Conservation (phyloP, 495 filamentous ascomycete genomes). For the Tirmania nivea region DNA sequence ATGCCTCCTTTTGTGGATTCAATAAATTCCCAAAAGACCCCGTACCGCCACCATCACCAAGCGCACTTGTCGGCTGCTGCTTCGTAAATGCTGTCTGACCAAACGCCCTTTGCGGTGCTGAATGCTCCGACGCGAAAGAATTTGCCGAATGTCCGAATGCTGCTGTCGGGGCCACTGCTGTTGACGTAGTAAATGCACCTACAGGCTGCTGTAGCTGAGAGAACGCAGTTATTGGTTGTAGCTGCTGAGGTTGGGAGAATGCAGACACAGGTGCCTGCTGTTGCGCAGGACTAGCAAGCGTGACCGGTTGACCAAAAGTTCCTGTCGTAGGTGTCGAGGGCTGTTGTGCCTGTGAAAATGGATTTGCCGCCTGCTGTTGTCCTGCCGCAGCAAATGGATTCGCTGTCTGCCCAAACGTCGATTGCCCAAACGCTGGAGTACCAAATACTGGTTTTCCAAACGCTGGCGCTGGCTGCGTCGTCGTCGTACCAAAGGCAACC, state of each 20-base stretch:
- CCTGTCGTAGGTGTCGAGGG: background rate
- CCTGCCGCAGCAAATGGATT: constrained; percentile 1
- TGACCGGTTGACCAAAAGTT: constrained; percentile 1
- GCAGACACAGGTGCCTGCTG: background rate
- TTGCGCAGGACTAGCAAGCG: background rate
- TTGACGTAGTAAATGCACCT: constrained; percentile 1
- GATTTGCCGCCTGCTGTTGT: constrained; percentile 1
- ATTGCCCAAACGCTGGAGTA: constrained; percentile 9
- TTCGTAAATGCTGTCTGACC: background rate
- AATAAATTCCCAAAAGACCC: background rate
- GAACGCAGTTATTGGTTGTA: constrained; percentile 1
- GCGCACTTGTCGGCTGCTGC: background rate
- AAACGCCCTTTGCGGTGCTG: background rate
- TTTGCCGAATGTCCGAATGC: background rate
- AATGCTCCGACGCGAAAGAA: background rate
- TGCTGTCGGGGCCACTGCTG: constrained; percentile 1
- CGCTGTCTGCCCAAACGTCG: constrained; percentile 7
- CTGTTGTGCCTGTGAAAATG: background rate
- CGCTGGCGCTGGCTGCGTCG: constrained; percentile 2
- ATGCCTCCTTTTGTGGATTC: constrained; percentile 1
- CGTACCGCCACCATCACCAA: background rate
- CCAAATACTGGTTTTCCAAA: constrained; percentile 6
- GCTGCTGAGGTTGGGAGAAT: constrained; percentile 12
- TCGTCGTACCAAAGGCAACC: constrained; percentile 15
- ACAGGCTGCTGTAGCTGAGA: constrained; percentile 1